Base-by-base conservation (phyloP, 2,329 filamentous ascomycete species). In the Exophiala aquamarina region DNA sequence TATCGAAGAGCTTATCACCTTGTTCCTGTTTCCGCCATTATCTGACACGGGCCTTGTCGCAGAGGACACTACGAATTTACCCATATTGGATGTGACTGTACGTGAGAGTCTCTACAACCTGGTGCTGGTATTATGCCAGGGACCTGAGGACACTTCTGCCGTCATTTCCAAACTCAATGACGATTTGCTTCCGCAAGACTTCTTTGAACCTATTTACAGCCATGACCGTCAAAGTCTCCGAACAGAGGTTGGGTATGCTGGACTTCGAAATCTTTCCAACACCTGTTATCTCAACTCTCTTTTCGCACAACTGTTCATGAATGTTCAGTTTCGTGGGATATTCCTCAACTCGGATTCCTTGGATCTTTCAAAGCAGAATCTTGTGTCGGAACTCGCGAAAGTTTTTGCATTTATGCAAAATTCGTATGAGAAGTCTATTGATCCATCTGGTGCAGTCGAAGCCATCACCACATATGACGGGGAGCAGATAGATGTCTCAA, bases 251-350 rank as follows among this genome's bases (percentile, higher is more conserved):
- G 90, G 89, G 15, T 95, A 95, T 63, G 82, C 87, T n/a, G 93
- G 93, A 1, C 69, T 98, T n/a, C 79, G 79, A 47, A 98, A 98
- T 61, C 77, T 96, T 13, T 93, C 89, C 8, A 95, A 96, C 63
- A 97, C 94, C 1, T 98, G 93, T 68, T 98, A 98, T 64, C 79
- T 97, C 63, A 98, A 98, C 65, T 97, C 93, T 0, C 74, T 98
- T 1, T 78, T 97, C 51, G 92, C 90, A 0, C 93, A 98, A 63
- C 79, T 98, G 0, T 98, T 92, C 72, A 97, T 96, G 89, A 97
- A 98, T 63, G 71, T 87, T 13, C 78, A 82, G 5, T 97, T 98
- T 61, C 84, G 93, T 14, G 77, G 81, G 13, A 95, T 97, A 66
- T 87, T 98, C 58, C 75, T 97, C 50, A 68, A 74, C 47, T 35